A percentile compares a stretch with the other conserved stretches of the same genome.
phyloP scores from a whole-genome alignment of 2,329 filamentous ascomycete species.

The Fusarium nanum region DNA sequence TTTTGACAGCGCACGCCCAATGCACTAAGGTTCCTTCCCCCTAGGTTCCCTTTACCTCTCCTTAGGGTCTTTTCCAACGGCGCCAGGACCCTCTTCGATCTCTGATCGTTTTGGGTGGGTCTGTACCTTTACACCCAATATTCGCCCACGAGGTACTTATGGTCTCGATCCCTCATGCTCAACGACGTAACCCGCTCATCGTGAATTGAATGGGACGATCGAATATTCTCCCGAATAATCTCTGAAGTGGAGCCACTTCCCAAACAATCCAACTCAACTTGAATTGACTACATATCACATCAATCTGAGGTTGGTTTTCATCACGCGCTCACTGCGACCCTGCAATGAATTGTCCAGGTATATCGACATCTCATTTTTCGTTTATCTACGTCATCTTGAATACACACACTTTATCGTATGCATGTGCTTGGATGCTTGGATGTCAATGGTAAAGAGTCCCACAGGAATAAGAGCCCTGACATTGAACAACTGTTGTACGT shows the following conservation, averaged over 20 bases:
- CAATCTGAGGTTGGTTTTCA: slow-evolving; percentile 21
- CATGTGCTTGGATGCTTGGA: neutral
- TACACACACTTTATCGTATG: neutral
- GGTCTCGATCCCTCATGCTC: slow-evolving; percentile 19
- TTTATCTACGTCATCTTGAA: slow-evolving; percentile 27
- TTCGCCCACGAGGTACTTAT: neutral
- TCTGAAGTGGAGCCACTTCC: slow-evolving; percentile 13
- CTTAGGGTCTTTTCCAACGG: slow-evolving; percentile 13
- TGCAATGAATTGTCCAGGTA: slow-evolving; percentile 25
- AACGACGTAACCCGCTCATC: slow-evolving; percentile 27
- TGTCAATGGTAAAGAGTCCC: neutral
- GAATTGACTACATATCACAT: slow-evolving; percentile 6
- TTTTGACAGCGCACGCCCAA: slow-evolving; percentile 33
- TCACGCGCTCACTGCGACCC: slow-evolving; percentile 25
- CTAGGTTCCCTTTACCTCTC: neutral
- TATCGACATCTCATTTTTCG: neutral
- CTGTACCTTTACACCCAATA: slow-evolving; percentile 12
- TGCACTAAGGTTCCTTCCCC: neutral
- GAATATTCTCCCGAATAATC: slow-evolving; percentile 24
- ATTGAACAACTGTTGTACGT: neutral
- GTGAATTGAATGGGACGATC: slow-evolving; percentile 31
- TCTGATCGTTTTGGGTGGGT: neutral
- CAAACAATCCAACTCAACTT: slow-evolving; percentile 6
- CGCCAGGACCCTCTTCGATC: slow-evolving; percentile 21
- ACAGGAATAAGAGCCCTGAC: neutral